Evolutionary conservation across 345 rosid species (phyloP).

Genomic region (Dovyalis caffra): DNA sequence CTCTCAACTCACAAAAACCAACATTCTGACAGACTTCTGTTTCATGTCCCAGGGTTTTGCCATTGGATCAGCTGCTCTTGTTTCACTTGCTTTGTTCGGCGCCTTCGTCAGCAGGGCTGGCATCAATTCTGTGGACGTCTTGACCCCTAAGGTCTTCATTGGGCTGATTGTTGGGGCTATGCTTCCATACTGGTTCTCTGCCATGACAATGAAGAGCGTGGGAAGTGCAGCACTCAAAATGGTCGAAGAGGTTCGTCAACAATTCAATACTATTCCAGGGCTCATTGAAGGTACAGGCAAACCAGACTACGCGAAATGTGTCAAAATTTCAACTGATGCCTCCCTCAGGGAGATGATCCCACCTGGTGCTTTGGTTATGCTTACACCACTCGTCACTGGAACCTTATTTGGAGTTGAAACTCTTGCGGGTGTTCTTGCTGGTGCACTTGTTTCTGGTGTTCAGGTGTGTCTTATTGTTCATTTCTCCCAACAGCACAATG

Average conservation of each 20-base stretch:
- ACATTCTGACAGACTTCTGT: neutral
- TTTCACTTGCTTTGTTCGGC: constrained; percentile 65
- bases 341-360: constrained; percentile 69
- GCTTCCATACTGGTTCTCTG: constrained; percentile 79
- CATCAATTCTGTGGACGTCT: constrained; percentile 50
- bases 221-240: constrained; percentile 72
- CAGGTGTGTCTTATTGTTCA: constrained; percentile 31
- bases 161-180: constrained; percentile 67
- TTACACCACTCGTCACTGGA: constrained; percentile 61
- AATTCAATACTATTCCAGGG: constrained; percentile 71
- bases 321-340: constrained; percentile 73
- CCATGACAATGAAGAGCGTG: constrained; percentile 79
- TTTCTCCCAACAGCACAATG: neutral
- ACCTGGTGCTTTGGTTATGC: constrained; percentile 67
- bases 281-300: constrained; percentile 60
- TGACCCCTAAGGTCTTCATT: constrained; percentile 68
- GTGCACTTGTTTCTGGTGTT: constrained; percentile 68
- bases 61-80: constrained; percentile 72
- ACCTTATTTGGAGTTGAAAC: constrained; percentile 67
- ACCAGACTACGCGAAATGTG: constrained; percentile 70
- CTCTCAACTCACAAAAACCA: neutral
- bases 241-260: constrained; percentile 76
- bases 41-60: constrained; percentile 55
- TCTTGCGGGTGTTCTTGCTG: constrained; percentile 70
- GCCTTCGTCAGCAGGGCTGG: constrained; percentile 72